Evolutionary conservation across 768 basidiomycete genomes (phyloP).

Genomic region (Tephrocybe rancida): DNA sequence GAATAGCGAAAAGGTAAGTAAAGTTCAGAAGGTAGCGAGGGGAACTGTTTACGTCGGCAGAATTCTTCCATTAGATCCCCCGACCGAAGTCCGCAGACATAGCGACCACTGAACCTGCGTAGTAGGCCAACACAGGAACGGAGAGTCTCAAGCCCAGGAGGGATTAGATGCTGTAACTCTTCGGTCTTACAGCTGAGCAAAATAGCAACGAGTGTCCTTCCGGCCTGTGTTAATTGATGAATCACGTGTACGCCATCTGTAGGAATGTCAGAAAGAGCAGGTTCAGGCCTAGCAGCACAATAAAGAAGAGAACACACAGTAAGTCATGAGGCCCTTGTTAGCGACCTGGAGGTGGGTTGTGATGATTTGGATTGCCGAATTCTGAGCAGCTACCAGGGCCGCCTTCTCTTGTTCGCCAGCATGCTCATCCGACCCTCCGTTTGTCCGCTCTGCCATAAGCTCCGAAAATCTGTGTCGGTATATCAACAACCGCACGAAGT

Average conservation of each 20-base stretch:
- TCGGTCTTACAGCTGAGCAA: constrained; percentile 89
- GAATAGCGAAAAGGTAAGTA: constrained; percentile 4
- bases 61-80: constrained; percentile 96
- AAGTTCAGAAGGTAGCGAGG: constrained; percentile 3
- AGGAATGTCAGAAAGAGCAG: constrained; percentile 7
- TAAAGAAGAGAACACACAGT: constrained; percentile 60
- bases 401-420: constrained; percentile 73
- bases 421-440: constrained; percentile 50
- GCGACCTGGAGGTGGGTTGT: constrained; percentile 84
- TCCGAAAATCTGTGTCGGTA: constrained; percentile 87
- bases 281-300: constrained; percentile 6
- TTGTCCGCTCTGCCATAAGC: constrained; percentile 69
- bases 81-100: constrained; percentile 88
- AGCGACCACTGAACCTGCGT: constrained; percentile 86
- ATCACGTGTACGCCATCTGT: constrained; percentile 94
- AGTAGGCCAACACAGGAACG: constrained; percentile 89
- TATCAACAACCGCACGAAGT: constrained; percentile 85
- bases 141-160: constrained; percentile 82
- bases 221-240: constrained; percentile 93
- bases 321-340: constrained; percentile 90
- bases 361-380: constrained; percentile 80
- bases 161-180: constrained; percentile 70
- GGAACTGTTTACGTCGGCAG: constrained; percentile 68
- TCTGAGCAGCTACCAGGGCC: constrained; percentile 76
- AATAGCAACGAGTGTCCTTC: constrained; percentile 86